Base-by-base conservation (phyloP, 106 monocot species). In the Alisma plantagoaquatica region DNA sequence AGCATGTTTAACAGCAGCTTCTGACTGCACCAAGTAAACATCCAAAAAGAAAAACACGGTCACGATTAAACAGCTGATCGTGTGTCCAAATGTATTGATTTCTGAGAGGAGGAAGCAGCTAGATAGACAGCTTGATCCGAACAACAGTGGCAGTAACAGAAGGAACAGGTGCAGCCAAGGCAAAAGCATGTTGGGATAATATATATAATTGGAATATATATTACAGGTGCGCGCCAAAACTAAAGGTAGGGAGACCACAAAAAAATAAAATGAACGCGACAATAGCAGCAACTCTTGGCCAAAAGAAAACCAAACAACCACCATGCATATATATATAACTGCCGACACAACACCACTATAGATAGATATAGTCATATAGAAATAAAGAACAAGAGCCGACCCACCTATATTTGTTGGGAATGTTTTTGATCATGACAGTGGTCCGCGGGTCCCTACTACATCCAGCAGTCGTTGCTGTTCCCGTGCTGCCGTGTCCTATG, bases 341-440 rank as follows among this genome's bases (percentile, higher is more conserved):
- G n/a, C n/a, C n/a, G n/a, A n/a, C n/a, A n/a, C n/a, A n/a, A n/a
- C n/a, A n/a, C n/a, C n/a, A n/a, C n/a, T n/a, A n/a, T n/a, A n/a
- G n/a, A n/a, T n/a, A n/a, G n/a, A n/a, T n/a, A n/a, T n/a, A n/a
- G n/a, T n/a, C n/a, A n/a, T n/a, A n/a, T n/a, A n/a, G n/a, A n/a
- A n/a, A n/a, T n/a, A n/a, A n/a, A n/a, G n/a, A n/a, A n/a, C n/a
- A n/a, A n/a, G n/a, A n/a, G n/a, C n/a, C n/a, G n/a, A 43, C 5
- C 22, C 23, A 81, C 94, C 94, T 96, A 81, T 96, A 96, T 75
- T 96, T 96, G 73, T 96, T 96, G 20, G 94, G 94, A 32, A 96
- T 96, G 84, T 96, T 96, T 54, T 74, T 84, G 41, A 96, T 96
- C 94, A 96, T 96, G 8, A 96, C 88, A 1, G 94, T 96, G 21